A percentile compares a stretch with the other conserved stretches of the same genome.
These are phyloP conservation scores for Talaromyces sp. DNA, from an alignment of 2,329 filamentous ascomycete species.

Conservation along the genomic window DNA sequence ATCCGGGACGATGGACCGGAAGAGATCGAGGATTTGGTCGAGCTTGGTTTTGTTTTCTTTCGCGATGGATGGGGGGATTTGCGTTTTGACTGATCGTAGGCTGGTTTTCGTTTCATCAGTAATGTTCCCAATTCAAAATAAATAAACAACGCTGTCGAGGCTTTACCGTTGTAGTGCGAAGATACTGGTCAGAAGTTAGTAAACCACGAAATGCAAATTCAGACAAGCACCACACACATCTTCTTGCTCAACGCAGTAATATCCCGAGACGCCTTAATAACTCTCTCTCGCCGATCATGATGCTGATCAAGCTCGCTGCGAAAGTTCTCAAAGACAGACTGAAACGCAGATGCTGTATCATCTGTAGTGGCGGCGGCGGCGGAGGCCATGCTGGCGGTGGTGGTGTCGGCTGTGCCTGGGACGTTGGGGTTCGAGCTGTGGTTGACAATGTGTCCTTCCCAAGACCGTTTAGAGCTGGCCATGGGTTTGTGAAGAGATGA, in stretches of 20 bases:
- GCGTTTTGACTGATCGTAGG: conserved; percentile 34
- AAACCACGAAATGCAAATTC: background rate
- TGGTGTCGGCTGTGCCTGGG: background rate
- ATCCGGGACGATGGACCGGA: conserved; percentile 64
- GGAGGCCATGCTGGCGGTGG: background rate
- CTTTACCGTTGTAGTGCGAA: conserved; percentile 74
- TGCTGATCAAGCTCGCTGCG: conserved; percentile 87
- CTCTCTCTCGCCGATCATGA: conserved; percentile 82
- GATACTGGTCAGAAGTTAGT: conserved; percentile 52
- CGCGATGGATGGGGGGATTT: conserved; percentile 62
- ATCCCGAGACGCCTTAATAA: conserved; percentile 87
- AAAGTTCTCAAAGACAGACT: conserved; percentile 76
- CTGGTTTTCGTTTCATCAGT: conserved; percentile 16
- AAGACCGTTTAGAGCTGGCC: conserved; percentile 11
- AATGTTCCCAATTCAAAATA: background rate
- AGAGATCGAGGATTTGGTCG: conserved; percentile 64
- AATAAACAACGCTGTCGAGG: background rate
- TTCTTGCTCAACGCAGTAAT: conserved; percentile 95
- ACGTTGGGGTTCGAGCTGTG: background rate
- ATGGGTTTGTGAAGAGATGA: background rate
- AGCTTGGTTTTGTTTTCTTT: conserved; percentile 67
- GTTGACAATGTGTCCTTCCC: conserved; percentile 10
- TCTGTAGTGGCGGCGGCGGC: background rate
- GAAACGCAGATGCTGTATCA: conserved; percentile 1
- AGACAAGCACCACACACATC: conserved; percentile 59